Conservation (phyloP, 768 basidiomycete species). For the Phlegmacium glaucopus region DNA sequence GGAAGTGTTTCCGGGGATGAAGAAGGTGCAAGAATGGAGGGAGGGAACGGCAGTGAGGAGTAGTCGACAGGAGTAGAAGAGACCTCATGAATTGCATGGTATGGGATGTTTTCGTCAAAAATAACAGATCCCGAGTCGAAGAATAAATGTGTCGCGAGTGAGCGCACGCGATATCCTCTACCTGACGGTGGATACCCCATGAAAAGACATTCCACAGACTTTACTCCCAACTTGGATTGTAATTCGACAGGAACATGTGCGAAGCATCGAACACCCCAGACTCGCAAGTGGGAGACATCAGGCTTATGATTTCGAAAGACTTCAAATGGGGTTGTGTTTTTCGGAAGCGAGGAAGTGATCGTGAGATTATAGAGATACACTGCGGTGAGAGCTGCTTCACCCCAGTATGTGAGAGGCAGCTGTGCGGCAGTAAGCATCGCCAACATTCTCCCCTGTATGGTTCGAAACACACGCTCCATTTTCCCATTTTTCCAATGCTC, state of each 20-base stretch:
- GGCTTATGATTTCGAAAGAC: not conserved
- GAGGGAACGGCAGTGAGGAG: conserved; percentile 2
- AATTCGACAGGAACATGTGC: conserved; percentile 7
- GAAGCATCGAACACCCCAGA: conserved; percentile 2
- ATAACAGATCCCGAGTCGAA: conserved; percentile 9
- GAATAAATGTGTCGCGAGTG: conserved; percentile 7
- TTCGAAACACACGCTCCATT: conserved; percentile 7
- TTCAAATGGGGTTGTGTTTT: conserved; percentile 4
- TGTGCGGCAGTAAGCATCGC: conserved; percentile 4
- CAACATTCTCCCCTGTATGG: not conserved
- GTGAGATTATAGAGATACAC: conserved; percentile 1
- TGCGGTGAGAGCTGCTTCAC: conserved; percentile 9
- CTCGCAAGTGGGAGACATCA: conserved; percentile 2
- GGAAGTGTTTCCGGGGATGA: too few species aligned
- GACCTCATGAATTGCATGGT: conserved; percentile 3
- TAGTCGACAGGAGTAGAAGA: conserved; percentile 3
- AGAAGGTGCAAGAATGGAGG: not conserved
- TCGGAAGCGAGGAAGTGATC: not conserved
- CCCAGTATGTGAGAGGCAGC: conserved; percentile 7
- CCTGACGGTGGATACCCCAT: conserved; percentile 10
- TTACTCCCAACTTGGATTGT: conserved; percentile 9
- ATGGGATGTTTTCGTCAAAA: conserved; percentile 12
- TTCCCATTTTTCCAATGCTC: conserved; percentile 15
- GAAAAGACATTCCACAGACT: conserved; percentile 10
- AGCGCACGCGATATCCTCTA: conserved; percentile 5